Evolutionary conservation across 108 stramenopile species (phyloP).

Genomic region (Phaeodactylum tricornutum): DNA sequence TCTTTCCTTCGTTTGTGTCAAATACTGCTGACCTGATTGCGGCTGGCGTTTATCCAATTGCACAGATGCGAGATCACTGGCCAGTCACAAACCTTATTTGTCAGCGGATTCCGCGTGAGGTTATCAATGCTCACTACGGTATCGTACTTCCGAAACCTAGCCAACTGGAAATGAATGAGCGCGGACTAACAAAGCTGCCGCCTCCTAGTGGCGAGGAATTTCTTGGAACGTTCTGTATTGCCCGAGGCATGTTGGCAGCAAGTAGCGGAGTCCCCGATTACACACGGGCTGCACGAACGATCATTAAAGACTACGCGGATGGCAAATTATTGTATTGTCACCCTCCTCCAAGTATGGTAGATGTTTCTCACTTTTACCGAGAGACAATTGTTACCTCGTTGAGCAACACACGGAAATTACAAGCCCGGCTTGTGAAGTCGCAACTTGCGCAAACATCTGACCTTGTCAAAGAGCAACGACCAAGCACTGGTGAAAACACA

Average conservation of each 20-base stretch:
- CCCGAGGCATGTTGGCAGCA: conserved; percentile 81
- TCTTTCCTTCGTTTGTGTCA: conserved; percentile 98
- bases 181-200: conserved; percentile 34
- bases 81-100: conserved; percentile 85
- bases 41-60: conserved; percentile 95
- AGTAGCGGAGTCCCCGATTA: conserved; percentile 90
- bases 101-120: conserved; percentile 80
- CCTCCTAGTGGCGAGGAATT: conserved; percentile 79
- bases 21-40: conserved; percentile 92
- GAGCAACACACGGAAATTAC: conserved; percentile 52
- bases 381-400: conserved; percentile 64
- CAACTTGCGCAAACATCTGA: not conserved
- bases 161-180: conserved; percentile 43
- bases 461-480: not conserved
- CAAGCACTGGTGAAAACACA: not conserved
- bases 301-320: conserved; percentile 93
- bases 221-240: conserved; percentile 84
- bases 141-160: conserved; percentile 74
- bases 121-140: conserved; percentile 86
- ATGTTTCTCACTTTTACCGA: conserved; percentile 31
- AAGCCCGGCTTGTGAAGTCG: conserved; percentile 28
- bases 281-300: conserved; percentile 80
- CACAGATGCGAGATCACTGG: conserved; percentile 94
- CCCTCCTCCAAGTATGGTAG: conserved; percentile 65
- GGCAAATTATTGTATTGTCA: conserved; percentile 92